Evolutionary conservation across 129 eudicot species (phyloP).

Genomic region (Tagetes patula): DNA sequence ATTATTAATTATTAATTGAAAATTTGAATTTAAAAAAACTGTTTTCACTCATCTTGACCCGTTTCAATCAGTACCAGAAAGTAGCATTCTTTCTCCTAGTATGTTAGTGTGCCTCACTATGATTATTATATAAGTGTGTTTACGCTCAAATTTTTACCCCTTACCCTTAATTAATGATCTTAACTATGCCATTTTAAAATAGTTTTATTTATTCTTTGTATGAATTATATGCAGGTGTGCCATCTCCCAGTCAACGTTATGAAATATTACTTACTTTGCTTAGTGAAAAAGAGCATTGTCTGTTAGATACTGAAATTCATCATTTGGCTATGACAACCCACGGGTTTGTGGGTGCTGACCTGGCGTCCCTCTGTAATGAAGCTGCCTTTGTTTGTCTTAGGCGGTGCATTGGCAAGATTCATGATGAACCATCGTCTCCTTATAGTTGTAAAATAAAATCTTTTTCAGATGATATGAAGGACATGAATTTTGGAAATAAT

Average conservation of each 20-base stretch:
- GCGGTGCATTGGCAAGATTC: constrained; percentile 34
- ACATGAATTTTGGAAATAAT: constrained; percentile 32
- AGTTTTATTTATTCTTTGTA: background rate
- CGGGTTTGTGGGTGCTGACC: constrained; percentile 98
- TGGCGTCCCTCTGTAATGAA: constrained; percentile 75
- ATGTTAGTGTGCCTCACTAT: background rate
- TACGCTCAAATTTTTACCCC: background rate
- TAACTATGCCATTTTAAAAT: background rate
- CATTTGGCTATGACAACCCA: constrained; percentile 75
- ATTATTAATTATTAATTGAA: background rate
- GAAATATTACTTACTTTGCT: constrained; percentile 65
- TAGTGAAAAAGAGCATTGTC: constrained; percentile 55
- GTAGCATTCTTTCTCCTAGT: background rate
- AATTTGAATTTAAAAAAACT: background rate
- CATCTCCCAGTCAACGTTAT: constrained; percentile 77
- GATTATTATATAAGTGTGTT: background rate
- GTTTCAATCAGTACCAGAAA: background rate
- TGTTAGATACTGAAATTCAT: constrained; percentile 53
- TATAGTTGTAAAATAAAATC: constrained; percentile 20
- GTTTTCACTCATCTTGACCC: background rate
- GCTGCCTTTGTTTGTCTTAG: constrained; percentile 76
- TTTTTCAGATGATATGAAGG: constrained; percentile 21
- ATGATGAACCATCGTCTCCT: constrained; percentile 24
- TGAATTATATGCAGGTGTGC: constrained; percentile 66
- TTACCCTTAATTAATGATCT: background rate